Evolutionary conservation across 768 basidiomycete genomes (phyloP).

Genomic region (Auricularia sp.): DNA sequence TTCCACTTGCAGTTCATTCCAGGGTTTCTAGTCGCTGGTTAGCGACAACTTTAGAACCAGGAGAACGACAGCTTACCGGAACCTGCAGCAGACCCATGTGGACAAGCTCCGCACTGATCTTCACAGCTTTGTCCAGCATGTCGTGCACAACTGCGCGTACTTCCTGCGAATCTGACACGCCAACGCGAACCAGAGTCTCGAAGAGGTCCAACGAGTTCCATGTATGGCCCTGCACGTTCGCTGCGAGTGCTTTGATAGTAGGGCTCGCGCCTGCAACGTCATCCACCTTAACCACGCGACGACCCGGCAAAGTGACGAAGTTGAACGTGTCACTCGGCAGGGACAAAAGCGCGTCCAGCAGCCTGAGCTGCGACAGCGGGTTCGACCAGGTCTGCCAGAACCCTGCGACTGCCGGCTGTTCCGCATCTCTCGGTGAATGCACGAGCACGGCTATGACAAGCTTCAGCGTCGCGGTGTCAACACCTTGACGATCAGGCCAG

Average conservation of each 20-base stretch:
- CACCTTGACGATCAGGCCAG: constrained; percentile 68
- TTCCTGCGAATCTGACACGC: constrained; percentile 60
- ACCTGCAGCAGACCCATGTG: constrained; percentile 89
- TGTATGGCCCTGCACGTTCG: constrained; percentile 81
- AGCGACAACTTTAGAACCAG: background rate
- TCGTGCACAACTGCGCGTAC: constrained; percentile 72
- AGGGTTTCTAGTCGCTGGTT: constrained; percentile 53
- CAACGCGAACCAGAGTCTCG: constrained; percentile 72
- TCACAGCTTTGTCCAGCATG: constrained; percentile 88
- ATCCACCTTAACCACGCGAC: constrained; percentile 76
- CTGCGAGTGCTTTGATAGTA: constrained; percentile 85
- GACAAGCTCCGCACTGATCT: constrained; percentile 88
- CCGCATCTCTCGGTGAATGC: constrained; percentile 66
- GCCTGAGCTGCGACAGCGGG: constrained; percentile 70
- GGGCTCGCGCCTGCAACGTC: constrained; percentile 78
- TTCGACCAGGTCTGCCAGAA: constrained; percentile 86
- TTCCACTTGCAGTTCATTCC: constrained; percentile 82
- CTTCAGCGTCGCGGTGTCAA: constrained; percentile 83
- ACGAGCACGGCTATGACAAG: constrained; percentile 80
- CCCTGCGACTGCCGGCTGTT: constrained; percentile 69
- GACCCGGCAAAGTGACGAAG: constrained; percentile 79
- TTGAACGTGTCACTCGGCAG: constrained; percentile 87
- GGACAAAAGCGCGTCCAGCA: constrained; percentile 82
- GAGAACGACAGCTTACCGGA: constrained; percentile 44
- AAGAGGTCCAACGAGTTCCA: constrained; percentile 94